phyloP scores from a whole-genome alignment of 2,329 filamentous ascomycete species.

The Calonectria ilicicola region DNA sequence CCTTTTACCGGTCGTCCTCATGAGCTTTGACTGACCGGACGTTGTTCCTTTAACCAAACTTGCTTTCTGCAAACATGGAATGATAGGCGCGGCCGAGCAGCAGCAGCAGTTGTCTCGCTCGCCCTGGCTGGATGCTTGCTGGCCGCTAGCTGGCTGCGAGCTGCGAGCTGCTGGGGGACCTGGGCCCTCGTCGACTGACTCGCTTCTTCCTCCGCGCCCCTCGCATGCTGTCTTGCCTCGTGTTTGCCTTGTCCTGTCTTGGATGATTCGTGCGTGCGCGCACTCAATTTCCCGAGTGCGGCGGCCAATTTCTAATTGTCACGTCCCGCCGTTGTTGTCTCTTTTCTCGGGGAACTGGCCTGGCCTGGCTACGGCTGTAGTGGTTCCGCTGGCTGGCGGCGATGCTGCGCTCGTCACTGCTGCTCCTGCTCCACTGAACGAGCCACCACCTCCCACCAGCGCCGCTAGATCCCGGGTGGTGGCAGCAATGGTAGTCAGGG shows the following conservation, averaged over 20 bases:
- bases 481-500: not conserved
- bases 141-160: too few relatives aligned
- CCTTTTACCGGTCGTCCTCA: not conserved
- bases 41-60: not conserved
- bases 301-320: not conserved
- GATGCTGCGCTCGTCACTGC: not conserved
- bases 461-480: not conserved
- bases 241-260: not conserved
- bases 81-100: too few relatives aligned
- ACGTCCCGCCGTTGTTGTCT: slow-evolving; percentile 14
- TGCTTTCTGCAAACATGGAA: not conserved
- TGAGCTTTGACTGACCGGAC: not conserved
- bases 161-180: too few relatives aligned
- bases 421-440: not conserved
- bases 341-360: slow-evolving; percentile 15
- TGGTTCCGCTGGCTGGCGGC: not conserved
- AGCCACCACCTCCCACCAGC: not conserved
- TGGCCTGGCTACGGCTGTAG: not conserved
- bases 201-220: not conserved
- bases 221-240: not conserved
- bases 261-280: not conserved
- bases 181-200: not conserved
- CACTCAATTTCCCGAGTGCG: not conserved
- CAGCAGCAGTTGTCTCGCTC: not conserved
- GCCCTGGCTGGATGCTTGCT: too few relatives aligned